phyloP scores from a whole-genome alignment of 1,284 basidiomycete genomes.

The Puccinia coronata region DNA sequence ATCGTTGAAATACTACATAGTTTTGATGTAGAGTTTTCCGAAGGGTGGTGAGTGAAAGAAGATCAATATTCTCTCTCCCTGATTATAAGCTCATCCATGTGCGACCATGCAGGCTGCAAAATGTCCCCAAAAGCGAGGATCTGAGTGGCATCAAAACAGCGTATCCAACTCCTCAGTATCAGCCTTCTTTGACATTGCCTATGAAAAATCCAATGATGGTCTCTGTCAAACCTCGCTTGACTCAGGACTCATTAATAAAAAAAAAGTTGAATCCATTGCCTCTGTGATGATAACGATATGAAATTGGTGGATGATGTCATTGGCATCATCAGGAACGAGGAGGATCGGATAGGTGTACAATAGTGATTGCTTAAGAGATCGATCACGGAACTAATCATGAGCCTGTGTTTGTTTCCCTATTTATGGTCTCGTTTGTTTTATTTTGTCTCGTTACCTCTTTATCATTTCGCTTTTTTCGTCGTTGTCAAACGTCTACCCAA shows the following conservation, averaged over 20 bases:
- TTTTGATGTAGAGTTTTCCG: slow-evolving; percentile 35
- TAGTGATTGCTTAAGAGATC: no score
- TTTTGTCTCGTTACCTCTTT: no score
- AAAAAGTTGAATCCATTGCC: no score
- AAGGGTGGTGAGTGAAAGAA: slow-evolving; percentile 20
- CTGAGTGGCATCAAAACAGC: not conserved
- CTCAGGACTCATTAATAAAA: not conserved
- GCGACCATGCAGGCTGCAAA: slow-evolving; percentile 2
- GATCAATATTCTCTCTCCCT: not conserved
- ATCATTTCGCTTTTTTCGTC: no score
- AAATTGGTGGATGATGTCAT: no score
- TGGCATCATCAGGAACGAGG: no score
- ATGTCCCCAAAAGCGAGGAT: slow-evolving; percentile 2
- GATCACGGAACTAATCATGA: no score
- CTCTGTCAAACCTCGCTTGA: slow-evolving; percentile 2
- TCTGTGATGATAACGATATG: no score
- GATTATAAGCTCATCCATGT: not conserved
- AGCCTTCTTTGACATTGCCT: not conserved
- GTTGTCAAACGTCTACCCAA: no score
- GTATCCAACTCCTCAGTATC: slow-evolving; percentile 3
- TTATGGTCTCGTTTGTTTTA: no score
- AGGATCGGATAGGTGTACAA: no score
- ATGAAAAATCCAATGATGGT: slow-evolving; percentile 17
- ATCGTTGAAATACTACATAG: slow-evolving; percentile 25
- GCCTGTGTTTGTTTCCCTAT: no score